phyloP scores from a whole-genome alignment of 1,284 basidiomycete species.

The Puccinia triticina region DNA sequence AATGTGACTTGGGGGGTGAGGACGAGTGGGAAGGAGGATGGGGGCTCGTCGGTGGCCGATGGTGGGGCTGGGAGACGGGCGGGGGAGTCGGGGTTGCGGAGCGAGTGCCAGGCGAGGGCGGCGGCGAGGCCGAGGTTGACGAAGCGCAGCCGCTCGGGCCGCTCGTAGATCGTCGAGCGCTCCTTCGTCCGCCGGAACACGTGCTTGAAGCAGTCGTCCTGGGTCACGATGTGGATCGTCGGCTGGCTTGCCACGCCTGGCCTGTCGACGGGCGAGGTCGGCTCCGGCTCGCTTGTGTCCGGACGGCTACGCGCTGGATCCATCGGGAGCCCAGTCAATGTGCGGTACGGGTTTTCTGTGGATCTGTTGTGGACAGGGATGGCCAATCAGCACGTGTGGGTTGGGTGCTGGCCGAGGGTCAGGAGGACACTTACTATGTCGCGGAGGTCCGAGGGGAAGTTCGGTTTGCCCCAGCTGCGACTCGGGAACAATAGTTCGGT shows the following conservation, averaged over 20 bases:
- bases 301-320: not conserved
- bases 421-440: no score
- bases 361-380: not conserved
- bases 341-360: no score
- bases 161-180: constrained; percentile 15
- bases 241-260: not conserved
- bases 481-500: no score
- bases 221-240: constrained; percentile 25
- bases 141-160: constrained; percentile 31
- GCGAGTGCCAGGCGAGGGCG: constrained; percentile 28
- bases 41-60: not conserved
- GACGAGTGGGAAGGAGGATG: not conserved
- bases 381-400: not conserved
- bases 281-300: not conserved
- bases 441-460: no score
- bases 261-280: not conserved
- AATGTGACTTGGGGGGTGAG: constrained; percentile 7
- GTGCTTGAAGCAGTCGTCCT: constrained; percentile 45
- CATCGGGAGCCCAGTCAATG: no score
- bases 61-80: not conserved
- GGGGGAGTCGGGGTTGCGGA: not conserved
- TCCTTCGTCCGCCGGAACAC: not conserved
- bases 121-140: constrained; percentile 38
- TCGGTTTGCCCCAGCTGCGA: no score
- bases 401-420: not conserved